These are phyloP conservation scores for Corymbia calophylla DNA, from an alignment of 441 rosid genomes.

Conservation along the genomic window DNA sequence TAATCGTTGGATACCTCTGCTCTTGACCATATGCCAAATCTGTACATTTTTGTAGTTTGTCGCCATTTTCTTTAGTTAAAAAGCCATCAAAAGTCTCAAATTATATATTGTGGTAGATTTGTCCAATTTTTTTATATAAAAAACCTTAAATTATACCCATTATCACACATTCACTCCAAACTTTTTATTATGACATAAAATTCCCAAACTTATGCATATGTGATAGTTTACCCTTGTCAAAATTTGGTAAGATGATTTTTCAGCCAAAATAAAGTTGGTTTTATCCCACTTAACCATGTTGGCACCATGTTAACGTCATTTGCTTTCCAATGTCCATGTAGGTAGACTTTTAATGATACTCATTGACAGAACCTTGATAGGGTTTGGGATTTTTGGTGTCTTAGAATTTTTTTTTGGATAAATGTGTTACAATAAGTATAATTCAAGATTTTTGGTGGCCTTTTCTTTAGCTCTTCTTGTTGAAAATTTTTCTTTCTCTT, in stretches of 20 bases:
- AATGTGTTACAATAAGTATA: too few species aligned
- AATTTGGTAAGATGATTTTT: neutral
- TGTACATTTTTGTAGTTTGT: neutral
- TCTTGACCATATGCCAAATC: neutral
- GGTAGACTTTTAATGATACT: neutral
- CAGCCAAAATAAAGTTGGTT: too few species aligned
- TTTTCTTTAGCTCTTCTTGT: neutral
- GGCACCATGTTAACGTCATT: neutral
- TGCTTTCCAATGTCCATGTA: neutral
- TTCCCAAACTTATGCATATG: neutral
- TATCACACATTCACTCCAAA: neutral
- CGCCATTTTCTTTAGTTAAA: neutral
- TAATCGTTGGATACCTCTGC: neutral
- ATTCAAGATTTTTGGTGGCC: neutral
- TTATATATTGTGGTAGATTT: too few species aligned
- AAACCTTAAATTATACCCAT: neutral
- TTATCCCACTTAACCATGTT: neutral
- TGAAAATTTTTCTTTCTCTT: neutral
- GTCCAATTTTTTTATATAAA: too few species aligned
- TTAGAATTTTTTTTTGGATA: neutral
- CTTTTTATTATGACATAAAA: neutral
- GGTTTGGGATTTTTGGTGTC: neutral
- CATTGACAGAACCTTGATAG: neutral
- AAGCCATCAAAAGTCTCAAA: neutral
- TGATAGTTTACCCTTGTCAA: too few species aligned